phyloP scores from a whole-genome alignment of 352 stramenopile species.

The Globisporangium acanthophoron region DNA sequence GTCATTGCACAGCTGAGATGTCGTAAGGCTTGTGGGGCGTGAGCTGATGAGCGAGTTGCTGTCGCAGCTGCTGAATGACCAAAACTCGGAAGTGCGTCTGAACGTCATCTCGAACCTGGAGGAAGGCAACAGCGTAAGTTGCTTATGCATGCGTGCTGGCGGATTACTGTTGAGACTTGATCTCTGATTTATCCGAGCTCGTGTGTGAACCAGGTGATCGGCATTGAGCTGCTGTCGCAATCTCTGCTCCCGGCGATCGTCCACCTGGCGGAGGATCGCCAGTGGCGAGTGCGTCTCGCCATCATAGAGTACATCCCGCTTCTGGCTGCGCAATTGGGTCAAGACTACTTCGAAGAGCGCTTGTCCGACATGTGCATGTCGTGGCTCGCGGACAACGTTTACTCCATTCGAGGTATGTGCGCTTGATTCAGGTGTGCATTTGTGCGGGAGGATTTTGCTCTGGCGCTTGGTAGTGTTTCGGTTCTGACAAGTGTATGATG shows the following conservation, averaged over 20 bases:
- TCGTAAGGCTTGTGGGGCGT: not conserved
- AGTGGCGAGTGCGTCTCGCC: slow-evolving; percentile 97
- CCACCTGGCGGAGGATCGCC: slow-evolving; percentile 96
- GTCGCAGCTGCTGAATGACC: slow-evolving; percentile 91
- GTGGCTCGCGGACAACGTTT: slow-evolving; percentile 97
- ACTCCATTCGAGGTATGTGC: slow-evolving; percentile 86
- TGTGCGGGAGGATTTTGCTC: not conserved
- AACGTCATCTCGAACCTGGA: slow-evolving; percentile 99
- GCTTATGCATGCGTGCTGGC: not conserved
- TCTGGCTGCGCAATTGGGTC: slow-evolving; percentile 93
- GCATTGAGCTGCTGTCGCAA: slow-evolving; percentile 95
- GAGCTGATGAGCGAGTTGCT: not conserved
- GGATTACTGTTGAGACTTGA: not conserved
- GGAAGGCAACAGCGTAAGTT: slow-evolving; percentile 89
- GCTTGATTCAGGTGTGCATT: too few species aligned
- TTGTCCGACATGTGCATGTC: slow-evolving; percentile 94
- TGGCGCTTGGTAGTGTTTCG: not conserved
- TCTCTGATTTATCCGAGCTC: not conserved
- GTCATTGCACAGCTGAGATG: not conserved
- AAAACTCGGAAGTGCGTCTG: slow-evolving; percentile 95
- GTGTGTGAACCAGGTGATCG: slow-evolving; percentile 82
- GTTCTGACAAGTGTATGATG: not conserved
- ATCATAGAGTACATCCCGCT: slow-evolving; percentile 99
- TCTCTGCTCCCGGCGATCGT: slow-evolving; percentile 97
- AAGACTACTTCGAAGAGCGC: slow-evolving; percentile 95